Conservation (phyloP, 306 rosid species). For the Castanopsis chinensis region DNA sequence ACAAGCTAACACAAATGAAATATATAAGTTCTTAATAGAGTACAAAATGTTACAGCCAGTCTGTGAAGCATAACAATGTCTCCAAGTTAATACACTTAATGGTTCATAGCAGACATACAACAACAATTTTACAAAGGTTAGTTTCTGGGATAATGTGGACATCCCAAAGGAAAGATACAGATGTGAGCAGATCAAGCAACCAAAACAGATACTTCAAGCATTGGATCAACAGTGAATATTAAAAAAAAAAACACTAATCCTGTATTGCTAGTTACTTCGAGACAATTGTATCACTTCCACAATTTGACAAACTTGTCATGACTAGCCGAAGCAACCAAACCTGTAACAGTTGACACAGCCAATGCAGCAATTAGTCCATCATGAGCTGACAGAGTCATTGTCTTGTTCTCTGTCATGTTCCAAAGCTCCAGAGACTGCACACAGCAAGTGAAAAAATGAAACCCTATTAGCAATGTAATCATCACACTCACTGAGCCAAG, state of each 20-base stretch:
- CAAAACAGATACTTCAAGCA: conserved; percentile 20
- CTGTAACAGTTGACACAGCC: conserved; percentile 73
- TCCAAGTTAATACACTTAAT: neutral
- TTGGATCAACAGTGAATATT: conserved; percentile 11
- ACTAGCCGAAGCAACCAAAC: conserved; percentile 90
- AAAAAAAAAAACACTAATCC: conserved; percentile 21
- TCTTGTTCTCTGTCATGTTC: conserved; percentile 91
- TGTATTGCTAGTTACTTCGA: conserved; percentile 25
- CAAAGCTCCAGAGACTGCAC: conserved; percentile 95
- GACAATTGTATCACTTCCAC: conserved; percentile 59
- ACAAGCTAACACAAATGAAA: no score
- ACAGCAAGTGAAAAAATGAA: conserved; percentile 7
- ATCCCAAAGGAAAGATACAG: conserved; percentile 1
- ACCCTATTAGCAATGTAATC: neutral
- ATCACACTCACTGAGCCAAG: neutral
- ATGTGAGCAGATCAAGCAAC: conserved; percentile 18
- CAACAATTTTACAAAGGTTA: neutral
- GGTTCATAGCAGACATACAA: neutral
- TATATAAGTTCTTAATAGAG: no score
- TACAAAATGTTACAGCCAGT: neutral
- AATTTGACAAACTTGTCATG: conserved; percentile 88
- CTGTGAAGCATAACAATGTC: neutral
- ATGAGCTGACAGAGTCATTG: conserved; percentile 86
- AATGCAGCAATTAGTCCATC: conserved; percentile 81
- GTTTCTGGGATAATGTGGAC: conserved; percentile 7